Conservation (phyloP, 129 eudicot species). For the Saposhnikovia divaricata region DNA sequence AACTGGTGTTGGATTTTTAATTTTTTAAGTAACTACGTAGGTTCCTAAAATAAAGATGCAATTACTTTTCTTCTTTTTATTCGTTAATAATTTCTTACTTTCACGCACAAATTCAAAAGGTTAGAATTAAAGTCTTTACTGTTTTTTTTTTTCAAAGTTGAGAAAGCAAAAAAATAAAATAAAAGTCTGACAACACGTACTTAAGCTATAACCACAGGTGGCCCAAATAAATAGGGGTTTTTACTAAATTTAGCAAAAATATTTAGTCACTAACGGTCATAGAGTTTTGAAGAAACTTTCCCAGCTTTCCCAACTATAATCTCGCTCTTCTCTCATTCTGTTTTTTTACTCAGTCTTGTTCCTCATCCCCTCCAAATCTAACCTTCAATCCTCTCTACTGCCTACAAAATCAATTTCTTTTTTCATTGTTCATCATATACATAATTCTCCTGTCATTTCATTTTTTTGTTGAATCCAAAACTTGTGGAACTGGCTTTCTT, state of each 20-base stretch:
- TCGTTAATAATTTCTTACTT: too few relatives aligned
- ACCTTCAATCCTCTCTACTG: slow-evolving; percentile 12
- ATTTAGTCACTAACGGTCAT: slow-evolving; percentile 30
- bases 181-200: neutral
- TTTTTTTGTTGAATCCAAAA: neutral
- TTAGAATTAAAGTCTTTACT: too few relatives aligned
- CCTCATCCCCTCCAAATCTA: slow-evolving; percentile 31
- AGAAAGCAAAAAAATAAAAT: too few relatives aligned
- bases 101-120: too few relatives aligned
- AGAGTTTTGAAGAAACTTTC: slow-evolving; percentile 32
- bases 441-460: neutral
- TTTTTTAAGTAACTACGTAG: too few relatives aligned
- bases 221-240: slow-evolving; percentile 21
- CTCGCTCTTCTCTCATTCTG: slow-evolving; percentile 27
- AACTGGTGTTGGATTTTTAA: too few relatives aligned
- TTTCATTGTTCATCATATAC: neutral
- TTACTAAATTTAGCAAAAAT: slow-evolving; percentile 2
- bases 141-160: too few relatives aligned
- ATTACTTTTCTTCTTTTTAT: too few relatives aligned
- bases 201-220: slow-evolving; percentile 13
- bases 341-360: slow-evolving; percentile 44
- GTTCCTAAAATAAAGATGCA: too few relatives aligned
- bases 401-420: neutral
- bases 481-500: slow-evolving; percentile 1
- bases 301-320: slow-evolving; percentile 31